These are phyloP conservation scores for Aspergillus piperis DNA, from an alignment of 2,329 filamentous ascomycete genomes.

Conservation along the genomic window DNA sequence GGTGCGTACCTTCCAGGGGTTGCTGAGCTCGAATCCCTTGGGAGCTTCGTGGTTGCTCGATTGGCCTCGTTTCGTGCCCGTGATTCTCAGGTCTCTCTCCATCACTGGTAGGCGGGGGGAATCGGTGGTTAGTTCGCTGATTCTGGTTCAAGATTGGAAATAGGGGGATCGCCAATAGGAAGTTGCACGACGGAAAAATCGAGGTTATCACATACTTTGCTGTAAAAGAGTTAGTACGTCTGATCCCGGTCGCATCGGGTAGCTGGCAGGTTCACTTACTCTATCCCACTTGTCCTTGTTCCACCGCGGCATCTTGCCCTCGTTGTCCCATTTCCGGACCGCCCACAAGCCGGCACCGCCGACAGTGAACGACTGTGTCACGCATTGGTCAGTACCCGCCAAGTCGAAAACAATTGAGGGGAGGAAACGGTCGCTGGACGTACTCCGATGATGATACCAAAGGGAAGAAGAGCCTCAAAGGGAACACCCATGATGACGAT, in stretches of 20 bases:
- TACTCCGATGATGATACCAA: constrained; percentile 64
- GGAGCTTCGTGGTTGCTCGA: constrained; percentile 61
- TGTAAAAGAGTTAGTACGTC: constrained; percentile 46
- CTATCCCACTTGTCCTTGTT: constrained; percentile 65
- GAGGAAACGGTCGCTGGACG: constrained; percentile 30
- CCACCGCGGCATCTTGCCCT: constrained; percentile 62
- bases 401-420: constrained; percentile 10
- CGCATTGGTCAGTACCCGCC: constrained; percentile 17
- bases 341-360: constrained; percentile 60
- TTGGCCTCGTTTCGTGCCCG: constrained; percentile 62
- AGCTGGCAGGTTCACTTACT: constrained; percentile 47
- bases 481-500: constrained; percentile 60
- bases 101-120: constrained; percentile 56
- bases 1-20: constrained; percentile 65
- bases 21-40: constrained; percentile 65
- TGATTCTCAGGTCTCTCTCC: constrained; percentile 65
- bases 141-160: background rate
- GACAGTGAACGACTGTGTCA: constrained; percentile 62
- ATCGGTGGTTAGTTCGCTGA: constrained; percentile 21
- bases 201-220: constrained; percentile 53
- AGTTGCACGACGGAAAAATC: background rate
- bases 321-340: constrained; percentile 62
- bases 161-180: background rate
- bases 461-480: constrained; percentile 66
- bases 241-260: constrained; percentile 17